Base-by-base conservation (phyloP, 2,329 filamentous ascomycete genomes). In the Xylaria sp. region DNA sequence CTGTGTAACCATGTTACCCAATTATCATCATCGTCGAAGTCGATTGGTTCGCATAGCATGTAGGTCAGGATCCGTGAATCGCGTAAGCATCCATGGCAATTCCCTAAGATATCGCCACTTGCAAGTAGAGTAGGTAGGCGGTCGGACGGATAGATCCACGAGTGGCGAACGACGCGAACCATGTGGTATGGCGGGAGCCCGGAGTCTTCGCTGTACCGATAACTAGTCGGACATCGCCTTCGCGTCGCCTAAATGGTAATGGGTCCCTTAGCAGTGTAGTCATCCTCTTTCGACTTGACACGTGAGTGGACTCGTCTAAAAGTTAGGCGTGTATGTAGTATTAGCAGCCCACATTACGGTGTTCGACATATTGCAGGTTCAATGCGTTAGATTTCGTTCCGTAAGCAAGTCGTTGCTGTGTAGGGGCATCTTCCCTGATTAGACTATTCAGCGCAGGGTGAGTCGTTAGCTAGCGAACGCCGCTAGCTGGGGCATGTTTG, bases 81-180 rank as follows among this genome's bases (percentile, higher is more conserved):
- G 30, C 27, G 30, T 36, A 55, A 56, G 19, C 24, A 56, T 56
- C 34, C 59, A 30, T 56, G 53, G 4, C 21, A 30, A 36, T 30
- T 63, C 24, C 8, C 47, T 19, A 42, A 42, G 61, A 24, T 32
- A 30, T 58, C 51, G 53, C 34, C 51, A 53, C 60, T 17, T 61
- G 24, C 24, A 27, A 27, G 4, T 27, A n/a, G 24, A 21, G 42
- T 47, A 17, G 1, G 3, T 36, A 30, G 8, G 3, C 19, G 36
- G 51, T 65, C 24, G 34, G 42, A 39, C 57, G 61, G 61, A 51
- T 55, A 68, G 61, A 65, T 57, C 57, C 59, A 34, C 27, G 11
- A n/a, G 55, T 51, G 50, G 60, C 65, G n/a, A 61, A 57, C 30
- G 19, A 17, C n/a, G 34, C 30, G 48, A 42, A 21, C 56, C 11